Base-by-base conservation (phyloP, 495 filamentous ascomycete species). In the Penicillium pulvis region DNA sequence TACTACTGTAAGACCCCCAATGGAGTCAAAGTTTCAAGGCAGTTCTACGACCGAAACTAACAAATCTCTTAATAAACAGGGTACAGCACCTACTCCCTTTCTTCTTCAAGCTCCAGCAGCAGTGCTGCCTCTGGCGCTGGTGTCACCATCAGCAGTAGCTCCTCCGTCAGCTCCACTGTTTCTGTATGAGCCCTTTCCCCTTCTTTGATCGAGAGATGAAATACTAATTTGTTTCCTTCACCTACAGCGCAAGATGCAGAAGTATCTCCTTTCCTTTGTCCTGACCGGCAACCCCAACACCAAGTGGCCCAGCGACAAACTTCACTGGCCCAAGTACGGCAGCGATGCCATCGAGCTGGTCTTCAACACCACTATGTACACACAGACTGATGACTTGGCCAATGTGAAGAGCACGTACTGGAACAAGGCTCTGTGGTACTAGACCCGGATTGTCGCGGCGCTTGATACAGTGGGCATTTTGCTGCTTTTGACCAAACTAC, bases 341-440 rank as follows among this genome's bases (percentile, higher is more conserved):
- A 56, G 54, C 19, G 51, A 58, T 26, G 62, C 64, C 16, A 69
- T 56, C 12, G 55, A 67, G 43, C 44, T 71, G 6, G 57, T 71
- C 42, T 67, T 71, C 54, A 69, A 70, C 48, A 61, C 60, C 14
- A 75, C 72, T 12, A 69, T 73, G 57, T 65, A 64, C n/a, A 56
- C 63, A 3, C 53, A 51, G 16, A 53, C 58, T 16, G 70, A 75
- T 61, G 67, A 73, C 56, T 54, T 75, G 30, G 70, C 68, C 14
- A 73, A 56, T 53, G 64, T 55, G 10, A 61, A 64, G 48, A 69
- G 58, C 39, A 20, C 67, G 46, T 67, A 62, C 39, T 73, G 70
- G 70, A 75, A 75, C 24, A 66, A 73, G 47, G 70, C 59, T 46
- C 50, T 73, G 33, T 73, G 70, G 70, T 69, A 71, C 39, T 73